A percentile compares a stretch with the other conserved stretches of the same genome.
phyloP scores from a whole-genome alignment of 2,329 filamentous ascomycete genomes.

The Claviceps maximensis region DNA sequence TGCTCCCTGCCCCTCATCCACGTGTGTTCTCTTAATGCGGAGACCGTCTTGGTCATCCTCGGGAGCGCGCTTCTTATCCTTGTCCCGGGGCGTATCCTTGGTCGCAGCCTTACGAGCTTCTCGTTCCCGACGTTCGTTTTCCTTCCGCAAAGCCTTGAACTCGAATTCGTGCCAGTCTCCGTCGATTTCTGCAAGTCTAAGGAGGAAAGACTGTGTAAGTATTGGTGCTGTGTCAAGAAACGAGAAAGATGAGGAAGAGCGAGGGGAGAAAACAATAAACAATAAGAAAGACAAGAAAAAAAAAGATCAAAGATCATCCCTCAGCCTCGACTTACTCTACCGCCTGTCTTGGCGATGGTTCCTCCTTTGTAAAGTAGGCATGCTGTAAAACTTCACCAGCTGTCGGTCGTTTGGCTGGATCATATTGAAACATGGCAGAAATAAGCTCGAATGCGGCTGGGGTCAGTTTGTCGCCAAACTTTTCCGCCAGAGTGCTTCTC shows the following conservation, averaged over 20 bases:
- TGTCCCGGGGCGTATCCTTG: slow-evolving; percentile 23
- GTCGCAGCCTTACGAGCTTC: slow-evolving; percentile 32
- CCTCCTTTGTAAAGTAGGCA: slow-evolving; percentile 75
- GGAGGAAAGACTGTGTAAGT: too few relatives aligned
- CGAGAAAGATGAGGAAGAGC: neutral
- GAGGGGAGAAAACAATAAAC: neutral
- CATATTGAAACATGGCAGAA: slow-evolving; percentile 74
- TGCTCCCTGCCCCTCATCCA: slow-evolving; percentile 13
- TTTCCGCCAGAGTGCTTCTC: slow-evolving; percentile 65
- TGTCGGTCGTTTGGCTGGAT: slow-evolving; percentile 70
- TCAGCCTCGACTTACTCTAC: slow-evolving; percentile 51
- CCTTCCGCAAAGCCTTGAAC: slow-evolving; percentile 83
- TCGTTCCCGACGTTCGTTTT: slow-evolving; percentile 58
- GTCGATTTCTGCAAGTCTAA: slow-evolving; percentile 63
- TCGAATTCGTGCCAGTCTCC: slow-evolving; percentile 99
- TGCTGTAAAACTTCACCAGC: slow-evolving; percentile 77
- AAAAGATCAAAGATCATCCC: neutral
- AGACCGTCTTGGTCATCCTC: slow-evolving; percentile 17
- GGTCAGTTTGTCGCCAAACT: slow-evolving; percentile 65
- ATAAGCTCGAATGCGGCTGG: slow-evolving; percentile 74
- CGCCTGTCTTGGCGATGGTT: slow-evolving; percentile 63
- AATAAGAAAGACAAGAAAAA: neutral
- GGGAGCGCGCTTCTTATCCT: slow-evolving; percentile 27
- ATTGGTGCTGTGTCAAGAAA: neutral
- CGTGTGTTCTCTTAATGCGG: slow-evolving; percentile 21